These are phyloP conservation scores for Aspergillus coremiiformis DNA, from an alignment of 495 filamentous ascomycete species.

Conservation along the genomic window DNA sequence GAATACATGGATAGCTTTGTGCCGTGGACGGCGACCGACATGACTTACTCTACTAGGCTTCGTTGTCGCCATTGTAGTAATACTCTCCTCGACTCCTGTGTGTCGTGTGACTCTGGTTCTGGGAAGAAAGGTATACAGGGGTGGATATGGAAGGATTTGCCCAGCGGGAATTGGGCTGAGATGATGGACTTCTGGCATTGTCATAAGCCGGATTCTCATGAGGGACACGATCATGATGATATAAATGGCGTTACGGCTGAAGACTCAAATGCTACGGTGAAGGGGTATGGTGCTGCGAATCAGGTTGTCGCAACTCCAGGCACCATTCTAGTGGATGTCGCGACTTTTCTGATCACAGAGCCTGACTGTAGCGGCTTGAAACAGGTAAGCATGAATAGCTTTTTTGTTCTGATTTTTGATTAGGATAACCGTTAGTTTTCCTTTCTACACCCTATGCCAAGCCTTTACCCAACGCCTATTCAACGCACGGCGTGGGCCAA, in stretches of 20 bases:
- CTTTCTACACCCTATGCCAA: background rate
- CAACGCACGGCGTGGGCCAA: constrained; percentile 24
- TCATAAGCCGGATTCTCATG: constrained; percentile 68
- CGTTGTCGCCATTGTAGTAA: constrained; percentile 55
- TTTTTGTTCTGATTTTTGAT: constrained; percentile 15
- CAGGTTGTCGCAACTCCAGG: constrained; percentile 54
- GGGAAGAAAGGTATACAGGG: background rate
- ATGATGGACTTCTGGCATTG: constrained; percentile 99
- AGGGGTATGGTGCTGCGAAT: constrained; percentile 71
- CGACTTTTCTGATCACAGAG: constrained; percentile 62
- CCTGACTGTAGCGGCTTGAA: constrained; percentile 52
- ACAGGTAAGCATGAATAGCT: constrained; percentile 47
- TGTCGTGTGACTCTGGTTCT: background rate
- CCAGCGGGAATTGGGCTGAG: constrained; percentile 95
- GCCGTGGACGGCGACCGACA: constrained; percentile 67
- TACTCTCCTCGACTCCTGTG: constrained; percentile 19
- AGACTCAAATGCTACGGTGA: constrained; percentile 41
- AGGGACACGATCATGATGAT: constrained; percentile 29
- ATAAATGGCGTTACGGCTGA: constrained; percentile 22
- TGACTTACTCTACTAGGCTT: constrained; percentile 48
- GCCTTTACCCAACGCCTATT: background rate
- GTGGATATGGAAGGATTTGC: constrained; percentile 83
- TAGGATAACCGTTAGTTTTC: constrained; percentile 7
- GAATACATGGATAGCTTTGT: constrained; percentile 36
- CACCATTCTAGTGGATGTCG: constrained; percentile 71